A percentile compares a stretch with the other conserved stretches of the same genome.
phyloP scores from a whole-genome alignment of 116 monocot genomes.

The Cymodocea nodosa region DNA sequence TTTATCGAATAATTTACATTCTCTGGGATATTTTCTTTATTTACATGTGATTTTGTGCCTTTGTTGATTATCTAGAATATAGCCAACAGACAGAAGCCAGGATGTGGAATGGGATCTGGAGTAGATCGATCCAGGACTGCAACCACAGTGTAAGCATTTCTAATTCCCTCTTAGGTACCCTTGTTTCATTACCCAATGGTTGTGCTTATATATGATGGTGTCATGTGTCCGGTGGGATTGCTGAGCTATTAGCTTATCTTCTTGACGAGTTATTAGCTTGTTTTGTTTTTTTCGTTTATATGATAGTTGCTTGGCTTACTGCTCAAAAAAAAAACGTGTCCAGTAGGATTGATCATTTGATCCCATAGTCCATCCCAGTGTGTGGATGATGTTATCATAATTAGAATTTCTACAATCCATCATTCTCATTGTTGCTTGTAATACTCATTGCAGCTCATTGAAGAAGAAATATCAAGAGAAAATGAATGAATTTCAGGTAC shows the following conservation, averaged over 20 bases:
- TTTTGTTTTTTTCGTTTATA: no score
- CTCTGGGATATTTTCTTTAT: neutral
- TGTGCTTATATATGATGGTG: no score
- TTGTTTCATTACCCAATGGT: neutral
- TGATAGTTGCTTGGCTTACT: no score
- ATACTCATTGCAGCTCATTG: slow-evolving; percentile 47
- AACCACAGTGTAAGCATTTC: slow-evolving; percentile 65
- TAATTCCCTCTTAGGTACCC: neutral
- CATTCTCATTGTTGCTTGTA: neutral
- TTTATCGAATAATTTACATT: neutral
- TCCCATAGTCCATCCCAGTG: no score
- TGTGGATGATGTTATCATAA: neutral
- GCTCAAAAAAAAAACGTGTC: no score
- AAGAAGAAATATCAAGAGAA: slow-evolving; percentile 92
- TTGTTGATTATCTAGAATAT: slow-evolving; percentile 42
- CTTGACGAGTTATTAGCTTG: no score
- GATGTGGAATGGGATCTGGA: slow-evolving; percentile 86
- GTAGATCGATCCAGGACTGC: slow-evolving; percentile 93
- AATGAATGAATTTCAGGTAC: slow-evolving; percentile 96
- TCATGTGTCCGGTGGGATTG: no score
- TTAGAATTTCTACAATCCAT: neutral
- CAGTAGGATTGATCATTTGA: no score
- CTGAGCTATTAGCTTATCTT: no score
- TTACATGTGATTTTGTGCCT: neutral
- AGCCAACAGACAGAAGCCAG: slow-evolving; percentile 76